Evolutionary conservation across 2,329 filamentous ascomycete species (phyloP), one percentile per base, ranked within the genome.

Genomic region (Arthrobotrys megalospora): DNA sequence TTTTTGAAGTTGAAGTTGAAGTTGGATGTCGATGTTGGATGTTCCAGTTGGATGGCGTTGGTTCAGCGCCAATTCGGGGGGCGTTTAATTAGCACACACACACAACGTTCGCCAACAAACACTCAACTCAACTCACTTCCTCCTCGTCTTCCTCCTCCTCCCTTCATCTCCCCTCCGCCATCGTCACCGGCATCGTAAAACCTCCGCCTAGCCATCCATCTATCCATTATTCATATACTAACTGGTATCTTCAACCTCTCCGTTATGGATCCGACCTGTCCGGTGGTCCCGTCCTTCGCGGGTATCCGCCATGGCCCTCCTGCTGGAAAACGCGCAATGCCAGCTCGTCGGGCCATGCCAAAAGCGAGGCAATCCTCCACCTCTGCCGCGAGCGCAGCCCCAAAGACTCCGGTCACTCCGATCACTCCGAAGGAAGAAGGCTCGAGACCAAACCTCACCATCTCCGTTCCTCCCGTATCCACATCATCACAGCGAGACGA

Each of bases 251-350:
- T 19, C 19, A 45, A n/a, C 36, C 28, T 47, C 21, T 6, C 38
- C 62, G 11, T 34, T 48, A 67, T 32, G 60, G 63, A 66, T 47
- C 71, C 73, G 6, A 77, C 73, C 47, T 77, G 73, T 21, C 73
- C 73, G 19, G 41, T 24, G 43, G 73, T 77, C 52, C 73, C 73
- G 19, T 77, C 73, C 50, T 77, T 77, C 62, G 66, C 43, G 28
- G 73, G 66, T 7, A 62, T 67, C 10, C 73, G 73, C 10, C 32
- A 60, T 45, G 60, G 32, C 19, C 60, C 73, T 28, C 45, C 66
- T 24, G 52, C 66, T 14, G 60, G 55, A 36, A 77, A 63, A 67
- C 73, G 73, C 73, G 41, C 73, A 52, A 62, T 77, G 66, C 73
- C 73, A 32, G 60, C 50, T 43, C 73, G 73, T 16, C 65, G 72